Evolutionary conservation across 805 yeast species (phyloP), one percentile per base, ranked within the genome.

Genomic region (Metschnikowia aberdeeniae): DNA sequence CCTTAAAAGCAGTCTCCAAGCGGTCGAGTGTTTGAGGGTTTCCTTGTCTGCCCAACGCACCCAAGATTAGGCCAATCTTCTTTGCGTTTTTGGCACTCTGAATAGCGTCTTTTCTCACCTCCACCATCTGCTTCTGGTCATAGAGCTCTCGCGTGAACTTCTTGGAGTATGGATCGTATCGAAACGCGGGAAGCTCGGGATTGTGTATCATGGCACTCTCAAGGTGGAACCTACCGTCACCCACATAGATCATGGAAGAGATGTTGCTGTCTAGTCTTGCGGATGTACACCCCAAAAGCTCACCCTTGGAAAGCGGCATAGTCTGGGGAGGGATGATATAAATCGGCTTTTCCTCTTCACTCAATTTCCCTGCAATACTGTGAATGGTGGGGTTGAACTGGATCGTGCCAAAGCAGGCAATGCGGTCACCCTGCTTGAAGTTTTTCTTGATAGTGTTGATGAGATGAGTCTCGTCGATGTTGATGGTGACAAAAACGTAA

Each of bases 181-280:
- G 79, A 64, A 73, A 93, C 0, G 98, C 98, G 0, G 95, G 95
- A 13, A 92, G 77, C 4, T 80, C 80, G 0, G 99, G 99, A 60
- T 93, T 93, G 64, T 90, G 98, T 45, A 93, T 93, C 98, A 93
- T 92, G 5, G 97, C 89, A 42, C 92, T 81, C 61, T 93, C 99
- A 36, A 93, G 70, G 64, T 93, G 99, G 67, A 93, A 93, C 41
- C 99, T 70, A 11, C 99, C 99, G 65, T 93, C 99, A 29, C 99
- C 99, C 19, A 93, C 73, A 58, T 92, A 93, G 3, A 93, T 76
- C 84, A 90, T 88, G 0, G 90, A 95, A 56, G 82, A 81, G 29
- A 78, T 75, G 4, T 74, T 73, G 19, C 76, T 72, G 52, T 83
- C 83, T 34, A 93, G 66, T 49, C 86, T 70, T 22, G 96, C 92